Percentiles rank a stretch among this genome's conserved stretches.
Conservation (phyloP, 2,329 filamentous ascomycete genomes). For the Cladosporium sp. region DNA sequence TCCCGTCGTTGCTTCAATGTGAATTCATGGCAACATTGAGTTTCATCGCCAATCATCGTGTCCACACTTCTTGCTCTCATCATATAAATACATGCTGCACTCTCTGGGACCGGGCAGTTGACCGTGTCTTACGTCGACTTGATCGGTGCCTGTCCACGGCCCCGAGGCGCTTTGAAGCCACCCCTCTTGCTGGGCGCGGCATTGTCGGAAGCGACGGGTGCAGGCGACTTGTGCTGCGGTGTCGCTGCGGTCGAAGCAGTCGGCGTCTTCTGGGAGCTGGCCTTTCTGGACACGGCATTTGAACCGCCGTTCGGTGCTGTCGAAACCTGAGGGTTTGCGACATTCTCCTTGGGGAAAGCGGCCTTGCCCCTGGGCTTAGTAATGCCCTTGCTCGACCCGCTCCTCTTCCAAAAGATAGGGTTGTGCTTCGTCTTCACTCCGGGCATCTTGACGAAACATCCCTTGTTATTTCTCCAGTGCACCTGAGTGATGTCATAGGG, state of each 20-base stretch:
- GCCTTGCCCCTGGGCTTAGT: slow-evolving; percentile 14
- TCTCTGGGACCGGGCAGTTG: not conserved
- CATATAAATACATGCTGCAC: slow-evolving; percentile 5
- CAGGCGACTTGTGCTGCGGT: slow-evolving; percentile 14
- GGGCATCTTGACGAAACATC: slow-evolving; percentile 33
- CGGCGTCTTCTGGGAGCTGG: slow-evolving; percentile 23
- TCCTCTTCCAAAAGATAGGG: slow-evolving; percentile 25
- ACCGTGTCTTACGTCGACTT: not conserved
- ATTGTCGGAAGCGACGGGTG: slow-evolving; percentile 5
- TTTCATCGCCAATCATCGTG: not conserved
- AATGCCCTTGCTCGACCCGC: not conserved
- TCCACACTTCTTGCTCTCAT: slow-evolving; percentile 1
- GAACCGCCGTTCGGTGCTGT: slow-evolving; percentile 18
- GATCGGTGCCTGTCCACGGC: slow-evolving; percentile 11
- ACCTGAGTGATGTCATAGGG: slow-evolving; percentile 14
- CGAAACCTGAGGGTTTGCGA: slow-evolving; percentile 11
- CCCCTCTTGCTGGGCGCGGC: slow-evolving; percentile 15
- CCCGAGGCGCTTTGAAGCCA: slow-evolving; percentile 10
- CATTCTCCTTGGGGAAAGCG: slow-evolving; percentile 12
- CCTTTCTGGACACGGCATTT: slow-evolving; percentile 20
- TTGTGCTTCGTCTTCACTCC: slow-evolving; percentile 31
- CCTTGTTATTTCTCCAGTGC: slow-evolving; percentile 27
- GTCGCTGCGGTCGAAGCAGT: slow-evolving; percentile 2
- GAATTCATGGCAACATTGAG: not conserved
- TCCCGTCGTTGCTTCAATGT: not conserved